Evolutionary conservation across 2,329 filamentous ascomycete genomes (phyloP).

Genomic region (Botrytis galanthina): DNA sequence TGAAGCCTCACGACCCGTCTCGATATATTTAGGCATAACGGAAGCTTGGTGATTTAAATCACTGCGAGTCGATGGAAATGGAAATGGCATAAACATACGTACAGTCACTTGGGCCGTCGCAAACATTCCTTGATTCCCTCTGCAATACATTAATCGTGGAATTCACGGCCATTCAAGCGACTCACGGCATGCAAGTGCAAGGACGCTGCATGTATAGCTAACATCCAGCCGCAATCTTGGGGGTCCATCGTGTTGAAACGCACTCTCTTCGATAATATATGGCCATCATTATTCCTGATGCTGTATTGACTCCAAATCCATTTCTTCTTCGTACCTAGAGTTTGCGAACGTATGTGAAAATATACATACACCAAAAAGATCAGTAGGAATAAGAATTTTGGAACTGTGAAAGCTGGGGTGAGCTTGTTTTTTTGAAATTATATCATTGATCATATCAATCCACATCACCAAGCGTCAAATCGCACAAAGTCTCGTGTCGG

Average conservation of each 20-base stretch:
- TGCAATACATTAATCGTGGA: not conserved
- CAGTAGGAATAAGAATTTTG: not conserved
- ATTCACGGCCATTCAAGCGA: not conserved
- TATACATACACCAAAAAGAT: not conserved
- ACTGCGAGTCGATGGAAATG: not conserved
- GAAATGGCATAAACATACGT: not conserved
- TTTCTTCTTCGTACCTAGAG: not conserved
- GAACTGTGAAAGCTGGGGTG: not conserved
- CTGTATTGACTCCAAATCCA: too few species aligned
- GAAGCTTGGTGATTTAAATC: not conserved
- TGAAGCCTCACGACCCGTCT: not conserved
- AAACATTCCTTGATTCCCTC: not conserved
- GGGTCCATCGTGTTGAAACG: too few species aligned
- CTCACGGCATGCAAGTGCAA: not conserved
- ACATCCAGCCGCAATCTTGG: not conserved
- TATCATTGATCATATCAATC: constrained; percentile 2
- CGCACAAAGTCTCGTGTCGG: constrained; percentile 22
- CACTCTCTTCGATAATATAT: not conserved
- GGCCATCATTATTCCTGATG: not conserved
- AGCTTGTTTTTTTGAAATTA: not conserved
- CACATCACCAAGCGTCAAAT: constrained; percentile 9
- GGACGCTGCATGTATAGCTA: not conserved
- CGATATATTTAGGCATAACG: not conserved
- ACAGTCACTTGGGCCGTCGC: not conserved
- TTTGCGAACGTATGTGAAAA: not conserved